phyloP scores from a whole-genome alignment of 106 monocot genomes.

The Dendrobium nobile region DNA sequence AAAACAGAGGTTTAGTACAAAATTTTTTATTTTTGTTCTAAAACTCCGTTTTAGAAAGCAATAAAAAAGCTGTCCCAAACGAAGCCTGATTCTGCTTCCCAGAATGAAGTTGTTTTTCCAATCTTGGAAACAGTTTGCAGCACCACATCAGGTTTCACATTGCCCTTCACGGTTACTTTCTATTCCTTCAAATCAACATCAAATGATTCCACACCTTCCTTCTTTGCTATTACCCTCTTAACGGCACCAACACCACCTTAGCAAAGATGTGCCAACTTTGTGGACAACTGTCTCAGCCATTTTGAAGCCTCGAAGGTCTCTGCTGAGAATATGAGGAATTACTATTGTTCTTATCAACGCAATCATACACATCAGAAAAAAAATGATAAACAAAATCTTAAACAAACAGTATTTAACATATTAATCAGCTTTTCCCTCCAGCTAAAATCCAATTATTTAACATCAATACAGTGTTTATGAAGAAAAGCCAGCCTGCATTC shows the following conservation, averaged over 20 bases:
- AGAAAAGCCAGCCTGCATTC: constrained; percentile 50
- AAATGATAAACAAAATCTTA: too few species aligned
- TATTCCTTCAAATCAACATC: constrained; percentile 46
- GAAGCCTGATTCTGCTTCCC: constrained; percentile 39
- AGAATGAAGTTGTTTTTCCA: constrained; percentile 48
- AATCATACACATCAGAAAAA: too few species aligned
- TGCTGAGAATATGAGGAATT: too few species aligned
- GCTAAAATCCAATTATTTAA: not conserved
- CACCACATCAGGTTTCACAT: constrained; percentile 49
- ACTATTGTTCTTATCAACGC: too few species aligned
- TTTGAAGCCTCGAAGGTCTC: too few species aligned
- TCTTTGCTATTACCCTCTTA: constrained; percentile 75
- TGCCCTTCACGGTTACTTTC: constrained; percentile 62
- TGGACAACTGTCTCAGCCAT: constrained; percentile 57
- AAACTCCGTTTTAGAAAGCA: too few species aligned
- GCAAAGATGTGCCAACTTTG: constrained; percentile 77
- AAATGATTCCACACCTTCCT: constrained; percentile 78
- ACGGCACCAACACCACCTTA: constrained; percentile 83
- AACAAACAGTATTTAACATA: constrained; percentile 4
- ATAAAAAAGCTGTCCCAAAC: too few species aligned
- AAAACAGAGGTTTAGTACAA: too few species aligned
- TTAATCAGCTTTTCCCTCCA: not conserved
- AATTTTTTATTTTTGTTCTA: too few species aligned
- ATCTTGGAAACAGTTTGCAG: constrained; percentile 58
- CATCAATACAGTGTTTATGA: not conserved